These are phyloP conservation scores for Blastocystis sp. DNA, from an alignment of 352 stramenopile species.

Conservation along the genomic window DNA sequence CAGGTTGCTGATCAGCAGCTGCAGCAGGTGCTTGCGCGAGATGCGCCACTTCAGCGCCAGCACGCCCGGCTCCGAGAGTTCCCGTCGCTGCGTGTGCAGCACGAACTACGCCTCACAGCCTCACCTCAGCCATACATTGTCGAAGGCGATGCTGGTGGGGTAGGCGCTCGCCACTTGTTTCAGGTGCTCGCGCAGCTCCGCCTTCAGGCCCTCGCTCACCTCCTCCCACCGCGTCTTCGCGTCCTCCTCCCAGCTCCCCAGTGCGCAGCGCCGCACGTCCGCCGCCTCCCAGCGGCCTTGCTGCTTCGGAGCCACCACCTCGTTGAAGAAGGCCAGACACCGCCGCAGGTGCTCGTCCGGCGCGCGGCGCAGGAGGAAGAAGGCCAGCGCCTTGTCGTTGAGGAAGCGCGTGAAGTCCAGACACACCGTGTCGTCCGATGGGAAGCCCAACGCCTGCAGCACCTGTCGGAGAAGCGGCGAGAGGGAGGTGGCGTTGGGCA, in stretches of 20 bases:
- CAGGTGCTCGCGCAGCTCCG: neutral
- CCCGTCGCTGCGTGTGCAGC: neutral
- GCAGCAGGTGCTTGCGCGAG: neutral
- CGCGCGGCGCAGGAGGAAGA: slow-evolving; percentile 3
- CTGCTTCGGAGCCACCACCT: neutral
- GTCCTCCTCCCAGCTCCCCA: neutral
- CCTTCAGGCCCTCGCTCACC: neutral
- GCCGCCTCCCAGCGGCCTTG: neutral
- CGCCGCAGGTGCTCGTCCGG: neutral
- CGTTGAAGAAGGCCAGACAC: neutral
- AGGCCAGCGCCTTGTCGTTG: slow-evolving; percentile 1
- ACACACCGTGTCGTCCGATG: neutral
- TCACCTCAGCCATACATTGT: neutral
- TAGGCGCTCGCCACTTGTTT: neutral
- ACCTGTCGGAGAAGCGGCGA: neutral
- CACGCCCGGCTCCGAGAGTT: neutral
- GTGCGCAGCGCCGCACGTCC: neutral
- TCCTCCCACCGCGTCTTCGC: neutral
- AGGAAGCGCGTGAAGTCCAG: slow-evolving; percentile 29
- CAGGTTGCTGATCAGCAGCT: neutral
- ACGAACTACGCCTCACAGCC: neutral
- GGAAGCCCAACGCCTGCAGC: neutral
- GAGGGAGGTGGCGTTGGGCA: neutral
- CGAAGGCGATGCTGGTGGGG: neutral
- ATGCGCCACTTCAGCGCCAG: slow-evolving; percentile 20